Conservation (phyloP, 2,329 filamentous ascomycete genomes). For the Penicillium occitanis region DNA sequence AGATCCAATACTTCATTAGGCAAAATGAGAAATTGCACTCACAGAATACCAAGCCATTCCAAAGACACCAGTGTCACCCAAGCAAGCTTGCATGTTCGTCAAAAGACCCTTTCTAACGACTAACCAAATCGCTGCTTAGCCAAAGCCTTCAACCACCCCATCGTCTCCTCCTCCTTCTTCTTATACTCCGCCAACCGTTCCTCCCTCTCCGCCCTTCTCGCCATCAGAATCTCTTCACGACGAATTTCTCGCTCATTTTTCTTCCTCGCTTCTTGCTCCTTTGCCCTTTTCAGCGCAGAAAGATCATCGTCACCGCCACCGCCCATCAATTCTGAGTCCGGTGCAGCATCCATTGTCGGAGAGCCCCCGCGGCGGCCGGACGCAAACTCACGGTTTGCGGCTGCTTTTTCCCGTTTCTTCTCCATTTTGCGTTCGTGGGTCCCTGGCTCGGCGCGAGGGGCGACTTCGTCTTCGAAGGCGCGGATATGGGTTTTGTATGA, state of each 20-base stretch:
- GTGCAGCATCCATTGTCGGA: conserved; percentile 60
- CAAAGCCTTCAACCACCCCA: conserved; percentile 75
- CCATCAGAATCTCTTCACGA: conserved; percentile 75
- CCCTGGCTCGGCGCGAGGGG: conserved; percentile 77
- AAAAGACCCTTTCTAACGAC: conserved; percentile 13
- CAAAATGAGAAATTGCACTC: neutral
- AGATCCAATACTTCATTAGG: neutral
- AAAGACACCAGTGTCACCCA: neutral
- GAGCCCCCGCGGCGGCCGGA: conserved; percentile 60
- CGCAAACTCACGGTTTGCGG: conserved; percentile 71
- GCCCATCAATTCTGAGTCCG: conserved; percentile 73
- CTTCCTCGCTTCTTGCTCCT: conserved; percentile 65
- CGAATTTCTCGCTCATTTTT: conserved; percentile 83
- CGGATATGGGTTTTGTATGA: conserved; percentile 37
- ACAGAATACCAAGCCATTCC: neutral
- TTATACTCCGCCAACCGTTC: conserved; percentile 68
- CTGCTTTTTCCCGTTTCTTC: conserved; percentile 72
- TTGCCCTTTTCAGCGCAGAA: conserved; percentile 65
- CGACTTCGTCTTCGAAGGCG: conserved; percentile 65
- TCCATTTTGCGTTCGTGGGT: conserved; percentile 81
- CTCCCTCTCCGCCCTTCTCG: conserved; percentile 75
- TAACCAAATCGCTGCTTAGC: conserved; percentile 76
- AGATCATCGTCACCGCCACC: conserved; percentile 58
- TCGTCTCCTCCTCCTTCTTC: conserved; percentile 78
- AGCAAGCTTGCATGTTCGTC: neutral